These are phyloP conservation scores for Lentinula guzmanii DNA, from an alignment of 768 basidiomycete species.

Conservation along the genomic window DNA sequence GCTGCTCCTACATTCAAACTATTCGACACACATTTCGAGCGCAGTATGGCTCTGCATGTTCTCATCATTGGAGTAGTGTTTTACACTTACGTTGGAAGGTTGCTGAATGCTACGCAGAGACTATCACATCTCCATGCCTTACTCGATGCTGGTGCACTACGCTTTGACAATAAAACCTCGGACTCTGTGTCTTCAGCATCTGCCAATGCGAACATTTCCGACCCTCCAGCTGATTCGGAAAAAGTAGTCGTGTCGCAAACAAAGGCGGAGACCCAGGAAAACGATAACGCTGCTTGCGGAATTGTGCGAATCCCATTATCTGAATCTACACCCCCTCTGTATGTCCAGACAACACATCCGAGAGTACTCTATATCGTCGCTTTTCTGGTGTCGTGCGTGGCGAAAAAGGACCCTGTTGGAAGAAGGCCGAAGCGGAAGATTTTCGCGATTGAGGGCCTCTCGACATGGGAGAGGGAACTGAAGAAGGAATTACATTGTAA, in stretches of 20 bases:
- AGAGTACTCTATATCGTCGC: conserved; percentile 57
- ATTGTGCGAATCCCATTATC: conserved; percentile 22
- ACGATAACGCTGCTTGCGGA: conserved; percentile 13
- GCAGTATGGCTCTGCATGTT: conserved; percentile 47
- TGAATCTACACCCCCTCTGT: conserved; percentile 38
- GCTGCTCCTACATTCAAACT: conserved; percentile 10
- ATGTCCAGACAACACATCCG: conserved; percentile 62
- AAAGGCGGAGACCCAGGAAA: neutral
- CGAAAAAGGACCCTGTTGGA: conserved; percentile 70
- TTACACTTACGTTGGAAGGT: conserved; percentile 53
- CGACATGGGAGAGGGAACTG: conserved; percentile 21
- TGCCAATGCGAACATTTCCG: neutral
- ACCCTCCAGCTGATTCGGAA: neutral
- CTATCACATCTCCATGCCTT: conserved; percentile 58
- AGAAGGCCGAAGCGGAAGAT: conserved; percentile 67
- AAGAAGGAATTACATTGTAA: conserved; percentile 25
- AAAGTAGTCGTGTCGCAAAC: too few relatives aligned
- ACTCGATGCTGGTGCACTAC: conserved; percentile 48
- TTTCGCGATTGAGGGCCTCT: conserved; percentile 59
- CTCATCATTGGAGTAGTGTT: conserved; percentile 59
- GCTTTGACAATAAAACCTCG: conserved; percentile 20
- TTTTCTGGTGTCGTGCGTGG: conserved; percentile 59
- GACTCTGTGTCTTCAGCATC: conserved; percentile 20
- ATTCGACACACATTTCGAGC: conserved; percentile 20
- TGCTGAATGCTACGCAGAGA: conserved; percentile 40